Evolutionary conservation across 2,329 filamentous ascomycete species (phyloP).

Genomic region (Coniella vitis): DNA sequence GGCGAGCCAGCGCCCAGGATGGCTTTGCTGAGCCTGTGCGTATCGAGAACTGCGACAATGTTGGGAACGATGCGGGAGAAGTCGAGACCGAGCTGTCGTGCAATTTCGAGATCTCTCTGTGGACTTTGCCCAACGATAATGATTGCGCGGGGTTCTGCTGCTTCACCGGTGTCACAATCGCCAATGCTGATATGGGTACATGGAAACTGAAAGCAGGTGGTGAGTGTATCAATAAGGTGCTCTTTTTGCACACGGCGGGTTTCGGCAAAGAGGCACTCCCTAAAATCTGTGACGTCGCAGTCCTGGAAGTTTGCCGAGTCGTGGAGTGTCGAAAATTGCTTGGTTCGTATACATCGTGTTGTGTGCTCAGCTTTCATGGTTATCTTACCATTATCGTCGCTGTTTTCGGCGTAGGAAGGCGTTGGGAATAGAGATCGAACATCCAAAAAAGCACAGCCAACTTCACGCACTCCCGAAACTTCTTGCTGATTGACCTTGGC

Average conservation of each 20-base stretch:
- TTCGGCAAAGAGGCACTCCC: background rate
- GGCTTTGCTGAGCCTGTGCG: background rate
- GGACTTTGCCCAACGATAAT: slow-evolving; percentile 4
- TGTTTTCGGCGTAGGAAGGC: too few species aligned
- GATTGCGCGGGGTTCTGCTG: background rate
- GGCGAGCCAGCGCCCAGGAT: slow-evolving; percentile 5
- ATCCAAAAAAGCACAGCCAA: slow-evolving; percentile 2
- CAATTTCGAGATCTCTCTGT: slow-evolving; percentile 2
- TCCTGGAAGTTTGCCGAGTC: slow-evolving; percentile 5
- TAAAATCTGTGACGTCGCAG: slow-evolving; percentile 2
- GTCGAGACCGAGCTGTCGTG: background rate
- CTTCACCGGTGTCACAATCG: background rate
- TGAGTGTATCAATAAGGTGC: slow-evolving; percentile 1
- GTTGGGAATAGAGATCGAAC: background rate
- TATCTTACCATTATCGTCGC: too few species aligned
- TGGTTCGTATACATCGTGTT: background rate
- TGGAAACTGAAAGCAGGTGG: background rate
- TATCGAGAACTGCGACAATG: slow-evolving; percentile 2
- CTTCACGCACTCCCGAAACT: background rate
- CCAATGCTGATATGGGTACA: too few species aligned
- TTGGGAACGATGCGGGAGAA: background rate
- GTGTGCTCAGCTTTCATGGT: background rate
- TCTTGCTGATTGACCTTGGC: slow-evolving; percentile 2
- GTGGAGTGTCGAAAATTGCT: slow-evolving; percentile 3
- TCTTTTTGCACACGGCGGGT: background rate